Evolutionary conservation across 108 stramenopile genomes (phyloP).

Genomic region (Craspedostauros australis): DNA sequence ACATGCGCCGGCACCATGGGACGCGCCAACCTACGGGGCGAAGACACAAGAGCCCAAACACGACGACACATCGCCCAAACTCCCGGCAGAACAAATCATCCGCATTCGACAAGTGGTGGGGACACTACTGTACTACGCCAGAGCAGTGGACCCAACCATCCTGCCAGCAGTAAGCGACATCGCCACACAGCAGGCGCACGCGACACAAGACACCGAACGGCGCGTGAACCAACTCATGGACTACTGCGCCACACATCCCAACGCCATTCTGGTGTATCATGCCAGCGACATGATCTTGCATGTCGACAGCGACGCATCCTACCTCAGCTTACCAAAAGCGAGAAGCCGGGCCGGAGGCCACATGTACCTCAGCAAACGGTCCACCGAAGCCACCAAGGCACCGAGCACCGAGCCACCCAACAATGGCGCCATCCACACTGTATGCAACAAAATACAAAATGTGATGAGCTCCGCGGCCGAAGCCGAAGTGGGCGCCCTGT

Average conservation of each 20-base stretch:
- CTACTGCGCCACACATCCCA: constrained; percentile 36
- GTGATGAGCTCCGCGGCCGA: no score
- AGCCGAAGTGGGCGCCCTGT: no score
- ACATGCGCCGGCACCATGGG: constrained; percentile 28
- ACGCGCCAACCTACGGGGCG: constrained; percentile 30
- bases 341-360: constrained; percentile 25
- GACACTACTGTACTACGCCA: constrained; percentile 29
- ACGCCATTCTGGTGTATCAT: constrained; percentile 28
- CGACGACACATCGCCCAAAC: constrained; percentile 11
- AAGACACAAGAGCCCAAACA: constrained; percentile 28
- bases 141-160: constrained; percentile 32
- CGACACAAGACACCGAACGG: no score
- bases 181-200: constrained; percentile 20
- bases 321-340: constrained; percentile 26
- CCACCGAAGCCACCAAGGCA: no score
- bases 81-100: constrained; percentile 9
- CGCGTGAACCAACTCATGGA: constrained; percentile 46
- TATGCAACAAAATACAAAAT: no score
- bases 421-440: no score
- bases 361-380: constrained; percentile 10
- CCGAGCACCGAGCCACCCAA: no score
- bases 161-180: constrained; percentile 16
- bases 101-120: constrained; percentile 35
- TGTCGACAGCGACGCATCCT: constrained; percentile 30
- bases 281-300: constrained; percentile 33